A percentile compares a stretch with the other conserved stretches of the same genome.
phyloP scores from a whole-genome alignment of 768 basidiomycete species.

The Naganishia antarctica region DNA sequence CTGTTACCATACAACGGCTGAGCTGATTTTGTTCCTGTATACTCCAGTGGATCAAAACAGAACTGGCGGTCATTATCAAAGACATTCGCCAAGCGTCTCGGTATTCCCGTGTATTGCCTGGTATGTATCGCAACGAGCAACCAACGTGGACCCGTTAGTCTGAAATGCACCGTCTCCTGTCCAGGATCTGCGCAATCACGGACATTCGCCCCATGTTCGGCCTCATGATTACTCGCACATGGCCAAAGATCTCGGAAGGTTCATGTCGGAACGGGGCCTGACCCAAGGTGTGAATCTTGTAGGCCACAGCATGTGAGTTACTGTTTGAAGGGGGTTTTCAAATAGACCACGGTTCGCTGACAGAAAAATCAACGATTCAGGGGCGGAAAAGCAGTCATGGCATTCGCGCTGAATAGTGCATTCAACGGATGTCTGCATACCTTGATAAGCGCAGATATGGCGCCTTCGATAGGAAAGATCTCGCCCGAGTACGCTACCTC shows the following conservation, averaged over 20 bases:
- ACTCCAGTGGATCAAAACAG: constrained; percentile 70
- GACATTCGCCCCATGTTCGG: constrained; percentile 66
- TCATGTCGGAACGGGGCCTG: constrained; percentile 56
- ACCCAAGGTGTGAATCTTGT: constrained; percentile 61
- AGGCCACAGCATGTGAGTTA: constrained; percentile 81
- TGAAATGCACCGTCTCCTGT: not conserved
- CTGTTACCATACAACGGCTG: not conserved
- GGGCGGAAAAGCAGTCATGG: constrained; percentile 64
- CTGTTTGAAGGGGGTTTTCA: too few species aligned
- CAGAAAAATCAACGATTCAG: too few species aligned
- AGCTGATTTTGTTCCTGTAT: not conserved
- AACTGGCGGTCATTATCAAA: constrained; percentile 82
- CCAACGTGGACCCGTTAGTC: not conserved
- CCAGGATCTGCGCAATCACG: constrained; percentile 87
- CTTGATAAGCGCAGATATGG: constrained; percentile 71
- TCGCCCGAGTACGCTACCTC: constrained; percentile 54
- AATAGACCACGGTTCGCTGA: too few species aligned
- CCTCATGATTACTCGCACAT: constrained; percentile 73
- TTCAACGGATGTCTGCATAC: constrained; percentile 39
- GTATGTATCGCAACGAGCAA: constrained; percentile 50
- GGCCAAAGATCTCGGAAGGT: constrained; percentile 71
- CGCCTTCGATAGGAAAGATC: constrained; percentile 62
- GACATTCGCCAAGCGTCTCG: constrained; percentile 62
- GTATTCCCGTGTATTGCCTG: constrained; percentile 67
- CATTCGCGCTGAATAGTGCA: constrained; percentile 44